Conservation (phyloP, 495 filamentous ascomycete genomes). For the Xeromyces bisporus region DNA sequence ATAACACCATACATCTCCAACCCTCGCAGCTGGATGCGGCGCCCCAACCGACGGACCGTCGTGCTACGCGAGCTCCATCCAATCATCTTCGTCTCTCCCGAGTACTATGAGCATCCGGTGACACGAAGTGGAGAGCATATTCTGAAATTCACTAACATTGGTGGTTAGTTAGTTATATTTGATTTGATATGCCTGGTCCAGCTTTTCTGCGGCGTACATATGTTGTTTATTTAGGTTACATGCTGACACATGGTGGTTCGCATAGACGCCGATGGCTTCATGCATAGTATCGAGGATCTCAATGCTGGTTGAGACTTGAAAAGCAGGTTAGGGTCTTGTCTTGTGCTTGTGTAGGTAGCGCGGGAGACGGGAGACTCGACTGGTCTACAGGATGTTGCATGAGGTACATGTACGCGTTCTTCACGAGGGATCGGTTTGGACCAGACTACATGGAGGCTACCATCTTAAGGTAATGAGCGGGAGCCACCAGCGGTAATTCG, state of each 20-base stretch:
- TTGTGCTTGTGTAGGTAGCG: too few species aligned
- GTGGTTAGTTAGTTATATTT: conserved; percentile 11
- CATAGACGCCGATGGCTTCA: conserved; percentile 21
- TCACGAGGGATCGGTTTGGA: too few species aligned
- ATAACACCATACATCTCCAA: conserved; percentile 44
- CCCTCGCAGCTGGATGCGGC: conserved; percentile 40
- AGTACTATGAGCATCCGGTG: conserved; percentile 33
- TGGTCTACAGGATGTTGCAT: too few species aligned
- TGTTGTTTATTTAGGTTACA: too few species aligned
- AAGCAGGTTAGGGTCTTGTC: too few species aligned
- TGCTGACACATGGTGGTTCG: too few species aligned
- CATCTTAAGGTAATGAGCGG: too few species aligned
- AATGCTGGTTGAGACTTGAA: background rate
- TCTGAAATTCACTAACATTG: conserved; percentile 18
- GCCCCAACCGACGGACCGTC: conserved; percentile 32
- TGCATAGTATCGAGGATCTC: conserved; percentile 12
- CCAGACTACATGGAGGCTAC: too few species aligned
- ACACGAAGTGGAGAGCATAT: conserved; percentile 20
- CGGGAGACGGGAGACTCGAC: too few species aligned
- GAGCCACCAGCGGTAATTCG: too few species aligned
- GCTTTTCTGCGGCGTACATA: background rate
- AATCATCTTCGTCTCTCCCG: conserved; percentile 40
- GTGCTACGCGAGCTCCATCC: conserved; percentile 43
- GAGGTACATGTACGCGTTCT: too few species aligned
- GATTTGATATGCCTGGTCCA: background rate